Evolutionary conservation across 1,139 yeast species (phyloP).

Genomic region (Kodamaea sp.): DNA sequence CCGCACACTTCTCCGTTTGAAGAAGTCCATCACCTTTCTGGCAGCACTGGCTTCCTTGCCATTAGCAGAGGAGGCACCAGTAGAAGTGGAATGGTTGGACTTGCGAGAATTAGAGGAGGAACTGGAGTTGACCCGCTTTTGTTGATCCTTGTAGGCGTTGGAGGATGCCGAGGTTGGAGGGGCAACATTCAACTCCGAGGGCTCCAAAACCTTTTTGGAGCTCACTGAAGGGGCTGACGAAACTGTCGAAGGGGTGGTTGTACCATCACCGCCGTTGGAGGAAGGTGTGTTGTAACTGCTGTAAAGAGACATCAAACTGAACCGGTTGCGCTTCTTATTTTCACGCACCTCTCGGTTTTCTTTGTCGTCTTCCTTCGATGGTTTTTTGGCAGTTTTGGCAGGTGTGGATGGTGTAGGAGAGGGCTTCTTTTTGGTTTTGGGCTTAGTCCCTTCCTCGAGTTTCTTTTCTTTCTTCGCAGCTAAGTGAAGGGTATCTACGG

Average conservation of each 20-base stretch:
- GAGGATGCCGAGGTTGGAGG: conserved; percentile 6
- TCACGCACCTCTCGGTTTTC: conserved; percentile 29
- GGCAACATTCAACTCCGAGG: conserved; percentile 34
- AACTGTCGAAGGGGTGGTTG: conserved; percentile 11
- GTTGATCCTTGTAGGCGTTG: conserved; percentile 9
- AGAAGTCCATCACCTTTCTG: conserved; percentile 76
- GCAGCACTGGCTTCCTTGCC: conserved; percentile 70
- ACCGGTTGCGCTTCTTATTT: conserved; percentile 47
- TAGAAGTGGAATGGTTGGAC: conserved; percentile 13
- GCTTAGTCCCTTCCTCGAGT: conserved; percentile 8
- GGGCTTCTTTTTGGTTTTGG: conserved; percentile 7
- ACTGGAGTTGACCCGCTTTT: conserved; percentile 16
- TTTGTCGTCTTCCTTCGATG: conserved; percentile 19
- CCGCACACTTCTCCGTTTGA: conserved; percentile 70
- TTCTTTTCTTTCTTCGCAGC: conserved; percentile 3
- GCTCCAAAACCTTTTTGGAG: conserved; percentile 41
- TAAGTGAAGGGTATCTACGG: conserved; percentile 2
- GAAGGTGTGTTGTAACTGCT: conserved; percentile 33
- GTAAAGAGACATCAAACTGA: conserved; percentile 56
- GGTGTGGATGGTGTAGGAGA: conserved; percentile 3
- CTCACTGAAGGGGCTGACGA: conserved; percentile 12
- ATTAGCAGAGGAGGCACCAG: conserved; percentile 22
- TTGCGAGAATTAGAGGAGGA: conserved; percentile 18
- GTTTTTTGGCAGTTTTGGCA: conserved; percentile 6
- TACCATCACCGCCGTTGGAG: conserved; percentile 3